Evolutionary conservation across 2,329 filamentous ascomycete genomes (phyloP), one percentile per base, ranked within the genome.

Genomic region (Cladosporium velox): DNA sequence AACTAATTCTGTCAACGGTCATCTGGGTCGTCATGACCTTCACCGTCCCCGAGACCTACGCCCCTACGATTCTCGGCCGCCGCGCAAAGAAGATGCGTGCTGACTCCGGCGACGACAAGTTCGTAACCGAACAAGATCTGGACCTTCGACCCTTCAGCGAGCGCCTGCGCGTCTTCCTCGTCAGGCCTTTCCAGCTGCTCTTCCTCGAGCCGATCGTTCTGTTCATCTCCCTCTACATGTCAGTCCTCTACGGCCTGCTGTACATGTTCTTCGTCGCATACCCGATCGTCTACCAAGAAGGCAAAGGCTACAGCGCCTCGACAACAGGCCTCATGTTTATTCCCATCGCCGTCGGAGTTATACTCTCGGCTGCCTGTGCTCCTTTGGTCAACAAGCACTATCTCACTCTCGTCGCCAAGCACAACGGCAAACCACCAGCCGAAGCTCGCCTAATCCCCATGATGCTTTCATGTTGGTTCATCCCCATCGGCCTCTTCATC

Each of bases 21-120:
- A 86, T 90, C 71, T 95, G 90, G 87, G 67, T 90, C 21, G 76
- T 94, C 67, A 93, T 95, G 77, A 90, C 89, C 34, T 93, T 96
- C 78, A 95, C 91, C n/a, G 89, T 96, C 0, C 91, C 92, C 1
- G 93, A 96, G 78, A 97, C 93, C 0, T 96, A 95, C 76, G 89
- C 92, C 0, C 92, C 93, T 0, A 90, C 87, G 0, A 88, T 97
- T 60, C 86, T 97, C 18, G 85, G 86, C 11, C 62, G 67, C 34
- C 86, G 92, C 14, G 93, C 93, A 2, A 83, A 84, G 73, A 91
- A 91, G 76, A 80, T 95, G 67, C 86, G 92, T 62, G 87, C 89
- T 74, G 78, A 87, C 35, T 90, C 91, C 1, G 88, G 89, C 26
- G 86, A 91, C 68, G 70, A 80, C 1, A 86, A 85, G 67, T 90